A percentile compares a stretch with the other conserved stretches of the same genome.
Conservation (phyloP, 106 monocot genomes). For the Gastrodia elata region DNA sequence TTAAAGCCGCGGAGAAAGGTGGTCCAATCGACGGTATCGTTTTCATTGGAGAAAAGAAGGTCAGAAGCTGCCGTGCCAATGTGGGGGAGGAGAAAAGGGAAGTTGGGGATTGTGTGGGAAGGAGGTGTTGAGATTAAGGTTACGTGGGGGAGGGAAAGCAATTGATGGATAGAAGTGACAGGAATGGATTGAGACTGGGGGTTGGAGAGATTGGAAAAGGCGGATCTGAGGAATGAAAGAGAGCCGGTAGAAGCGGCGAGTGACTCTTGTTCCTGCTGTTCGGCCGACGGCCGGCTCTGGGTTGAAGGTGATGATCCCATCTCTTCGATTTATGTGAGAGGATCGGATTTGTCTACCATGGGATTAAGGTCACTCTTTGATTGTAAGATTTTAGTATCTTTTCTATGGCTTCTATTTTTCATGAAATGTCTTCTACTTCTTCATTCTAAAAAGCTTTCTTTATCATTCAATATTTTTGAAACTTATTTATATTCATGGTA, state of each 20-base stretch:
- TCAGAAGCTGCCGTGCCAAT: conserved; percentile 44
- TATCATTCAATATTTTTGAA: no score
- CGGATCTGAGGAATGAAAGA: conserved; percentile 46
- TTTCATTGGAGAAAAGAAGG: conserved; percentile 34
- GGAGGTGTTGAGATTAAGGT: not conserved
- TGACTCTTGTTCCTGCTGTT: conserved; percentile 59
- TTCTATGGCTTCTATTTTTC: no score
- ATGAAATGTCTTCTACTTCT: no score
- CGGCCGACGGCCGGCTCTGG: conserved; percentile 12
- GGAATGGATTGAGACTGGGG: conserved; percentile 28
- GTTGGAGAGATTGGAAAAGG: conserved; percentile 49
- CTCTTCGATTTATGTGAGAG: not conserved
- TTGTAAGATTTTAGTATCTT: no score
- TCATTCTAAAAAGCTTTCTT: no score
- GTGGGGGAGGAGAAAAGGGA: conserved; percentile 25
- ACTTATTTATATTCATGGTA: no score
- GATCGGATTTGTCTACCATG: no score
- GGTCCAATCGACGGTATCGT: conserved; percentile 29
- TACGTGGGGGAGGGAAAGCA: not conserved
- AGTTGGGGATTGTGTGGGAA: not conserved
- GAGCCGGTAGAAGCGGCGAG: conserved; percentile 58
- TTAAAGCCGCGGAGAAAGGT: conserved; percentile 67
- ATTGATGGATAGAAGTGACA: conserved; percentile 15
- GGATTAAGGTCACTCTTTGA: no score
- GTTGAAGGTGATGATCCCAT: conserved; percentile 82